Evolutionary conservation across 2,329 filamentous ascomycete species (phyloP).

Genomic region (Pyrenochaeta sp.): DNA sequence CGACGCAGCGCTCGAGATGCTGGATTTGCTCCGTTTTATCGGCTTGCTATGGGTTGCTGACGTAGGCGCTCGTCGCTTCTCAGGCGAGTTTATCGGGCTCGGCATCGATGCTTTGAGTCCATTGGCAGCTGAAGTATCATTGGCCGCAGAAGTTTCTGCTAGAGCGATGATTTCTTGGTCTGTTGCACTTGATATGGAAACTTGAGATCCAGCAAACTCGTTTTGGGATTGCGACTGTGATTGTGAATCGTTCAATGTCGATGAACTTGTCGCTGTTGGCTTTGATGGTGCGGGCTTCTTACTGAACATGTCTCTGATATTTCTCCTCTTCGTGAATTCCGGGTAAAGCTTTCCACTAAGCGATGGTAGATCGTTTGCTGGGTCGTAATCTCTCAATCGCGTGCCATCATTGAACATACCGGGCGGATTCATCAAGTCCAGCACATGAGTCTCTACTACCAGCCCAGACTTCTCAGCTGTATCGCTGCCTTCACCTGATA

Average conservation of each 20-base stretch:
- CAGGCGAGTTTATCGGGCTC: slow-evolving; percentile 33
- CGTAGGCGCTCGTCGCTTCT: slow-evolving; percentile 40
- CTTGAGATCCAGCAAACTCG: not conserved
- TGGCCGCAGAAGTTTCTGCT: slow-evolving; percentile 6
- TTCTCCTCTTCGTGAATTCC: slow-evolving; percentile 85
- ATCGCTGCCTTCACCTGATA: slow-evolving; percentile 28
- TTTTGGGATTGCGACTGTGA: slow-evolving; percentile 3
- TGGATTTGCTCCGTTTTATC: slow-evolving; percentile 62
- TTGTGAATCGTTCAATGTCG: slow-evolving; percentile 5
- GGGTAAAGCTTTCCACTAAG: slow-evolving; percentile 84
- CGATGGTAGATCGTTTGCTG: slow-evolving; percentile 70
- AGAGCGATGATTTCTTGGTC: slow-evolving; percentile 18
- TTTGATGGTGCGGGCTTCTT: slow-evolving; percentile 37
- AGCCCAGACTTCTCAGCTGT: slow-evolving; percentile 30
- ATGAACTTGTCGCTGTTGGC: slow-evolving; percentile 5
- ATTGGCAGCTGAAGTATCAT: slow-evolving; percentile 6
- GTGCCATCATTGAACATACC: slow-evolving; percentile 75
- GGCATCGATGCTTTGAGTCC: slow-evolving; percentile 5
- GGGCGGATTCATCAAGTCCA: slow-evolving; percentile 79
- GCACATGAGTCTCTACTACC: slow-evolving; percentile 62
- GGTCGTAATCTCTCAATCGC: slow-evolving; percentile 71
- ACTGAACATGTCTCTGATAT: slow-evolving; percentile 92
- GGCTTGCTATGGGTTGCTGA: slow-evolving; percentile 29
- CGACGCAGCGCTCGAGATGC: slow-evolving; percentile 23
- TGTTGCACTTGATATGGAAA: slow-evolving; percentile 1